Conservation (phyloP, 371 early-diverging fungal genomes). For the Parasitella parasitica region DNA sequence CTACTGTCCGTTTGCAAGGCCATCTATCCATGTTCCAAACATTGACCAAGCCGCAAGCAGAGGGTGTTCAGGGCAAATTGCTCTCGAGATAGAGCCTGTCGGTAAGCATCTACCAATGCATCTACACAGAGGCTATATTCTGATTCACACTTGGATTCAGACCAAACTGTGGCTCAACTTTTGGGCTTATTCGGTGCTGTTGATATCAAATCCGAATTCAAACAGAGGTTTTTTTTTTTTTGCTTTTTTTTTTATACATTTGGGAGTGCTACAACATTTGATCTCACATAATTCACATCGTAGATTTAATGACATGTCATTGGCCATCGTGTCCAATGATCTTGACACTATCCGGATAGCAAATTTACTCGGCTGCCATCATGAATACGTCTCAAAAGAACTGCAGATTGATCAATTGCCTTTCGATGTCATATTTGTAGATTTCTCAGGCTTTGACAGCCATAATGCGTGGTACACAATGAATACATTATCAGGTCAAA, state of each 20-base stretch:
- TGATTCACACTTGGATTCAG: too few relatives aligned
- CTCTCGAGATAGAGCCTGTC: constrained; percentile 5
- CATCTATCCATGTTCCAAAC: not conserved
- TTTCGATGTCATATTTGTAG: constrained; percentile 15
- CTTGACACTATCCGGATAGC: constrained; percentile 2
- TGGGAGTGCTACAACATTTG: too few relatives aligned
- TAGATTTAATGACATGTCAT: constrained; percentile 36
- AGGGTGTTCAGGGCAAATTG: constrained; percentile 29
- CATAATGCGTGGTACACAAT: not conserved
- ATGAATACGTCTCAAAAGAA: not conserved
- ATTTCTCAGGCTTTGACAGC: constrained; percentile 8
- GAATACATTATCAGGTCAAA: not conserved
- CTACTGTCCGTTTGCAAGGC: constrained; percentile 9
- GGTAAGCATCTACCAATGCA: too few relatives aligned
- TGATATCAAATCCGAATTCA: not conserved
- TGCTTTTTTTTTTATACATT: too few relatives aligned
- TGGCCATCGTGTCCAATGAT: constrained; percentile 23
- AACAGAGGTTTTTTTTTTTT: not conserved
- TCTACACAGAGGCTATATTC: too few relatives aligned
- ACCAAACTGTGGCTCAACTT: constrained; percentile 14
- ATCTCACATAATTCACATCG: not conserved
- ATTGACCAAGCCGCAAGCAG: not conserved
- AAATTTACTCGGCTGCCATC: not conserved
- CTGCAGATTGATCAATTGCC: not conserved
- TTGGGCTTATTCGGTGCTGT: constrained; percentile 3